Base-by-base conservation (phyloP, 1,284 basidiomycete genomes). In the Ceratobasidium theobromae region DNA sequence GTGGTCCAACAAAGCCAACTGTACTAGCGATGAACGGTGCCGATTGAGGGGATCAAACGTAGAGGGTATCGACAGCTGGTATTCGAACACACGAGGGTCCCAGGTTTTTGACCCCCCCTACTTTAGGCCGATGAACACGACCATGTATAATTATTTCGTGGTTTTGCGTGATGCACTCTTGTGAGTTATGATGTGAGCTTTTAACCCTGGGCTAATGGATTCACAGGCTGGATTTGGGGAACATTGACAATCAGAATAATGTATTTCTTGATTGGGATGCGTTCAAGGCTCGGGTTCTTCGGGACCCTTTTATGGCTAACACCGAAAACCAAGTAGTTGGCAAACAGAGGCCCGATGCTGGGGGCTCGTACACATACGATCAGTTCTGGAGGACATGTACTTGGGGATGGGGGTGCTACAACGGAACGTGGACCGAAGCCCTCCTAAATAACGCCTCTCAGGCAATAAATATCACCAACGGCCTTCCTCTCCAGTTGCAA, bases 321-420 rank as follows among this genome's bases (percentile, higher is more conserved):
- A 33, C 52, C 1, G 62, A 38, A 16, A 32, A 27, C 12, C 11
- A 21, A 6, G 27, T 64, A 1, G 32, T 53, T 5, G 21, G 32
- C 4, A 32, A n/a, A 21, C 21, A 1, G 1, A 32, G 48, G 6
- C 48, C 60, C 12, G 46, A 51, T 11, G 11, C 12, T 11, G 41
- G 51, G n/a, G 16, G 3, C 14, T 40, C 30, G 4, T 52, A 41
- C 6, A 35, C 41, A 3, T 18, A 30, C 30, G 41, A 46, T 1
- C 21, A 38, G 8, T 65, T 65, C 21, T 65, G 51, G 51, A 65
- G 21, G 21, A 53, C 62, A 1, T 65, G 62, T 16, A 65, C 62
- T 1, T 65, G 62, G 62, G 62, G 62, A n/a, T 65, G 62, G 62
- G 62, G 62, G 21, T 65, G 62, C 33, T 2, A 45, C 21, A 46